Base-by-base conservation (phyloP, 106 monocot species). In the Alisma plantagoaquatica region DNA sequence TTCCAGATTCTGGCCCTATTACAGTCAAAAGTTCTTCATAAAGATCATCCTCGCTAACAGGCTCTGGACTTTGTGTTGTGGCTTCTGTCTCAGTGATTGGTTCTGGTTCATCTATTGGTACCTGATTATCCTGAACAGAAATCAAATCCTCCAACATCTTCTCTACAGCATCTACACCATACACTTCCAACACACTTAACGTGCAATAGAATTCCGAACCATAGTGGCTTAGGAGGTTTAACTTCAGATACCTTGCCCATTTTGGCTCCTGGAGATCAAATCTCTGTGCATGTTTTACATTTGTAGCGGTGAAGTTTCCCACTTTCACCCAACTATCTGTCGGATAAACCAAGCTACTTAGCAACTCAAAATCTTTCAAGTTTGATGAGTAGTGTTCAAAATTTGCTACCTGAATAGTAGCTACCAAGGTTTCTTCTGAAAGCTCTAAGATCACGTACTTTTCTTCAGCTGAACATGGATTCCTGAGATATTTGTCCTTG, bases 361-460 rank as follows among this genome's bases (percentile, higher is more conserved):
- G 29, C n/a, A 91, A 31, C 63, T 91, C 81, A 68, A 91, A 91
- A 65, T 91, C 72, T 57, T 78, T 91, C 12, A 85, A 68, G 27
- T 81, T 91, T 16, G 91, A 85, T 19, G 85, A 81, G 53, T 91
- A 91, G 53, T 91, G 91, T 51, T 91, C 91, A 51, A 91, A 91
- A 51, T 85, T 91, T 25, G 81, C 85, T 25, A 91, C 66, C 63
- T 77, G 74, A 16, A 91, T 73, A 10, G 72, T 76, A 44, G 68
- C 73, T 23, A 91, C 91, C 33, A 91, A 76, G 8, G 91, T 91
- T 57, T 91, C 91, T 59, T 85, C 91, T 47, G 91, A 91, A n/a
- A 91, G 73, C 59, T 91, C 91, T 42, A 91, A 64, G 41, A 81
- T 65, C 26, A 85, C 75, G 59, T 64, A 85, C 54, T 91, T 91